phyloP scores from a whole-genome alignment of 805 yeast genomes.

The Starmerella floris region DNA sequence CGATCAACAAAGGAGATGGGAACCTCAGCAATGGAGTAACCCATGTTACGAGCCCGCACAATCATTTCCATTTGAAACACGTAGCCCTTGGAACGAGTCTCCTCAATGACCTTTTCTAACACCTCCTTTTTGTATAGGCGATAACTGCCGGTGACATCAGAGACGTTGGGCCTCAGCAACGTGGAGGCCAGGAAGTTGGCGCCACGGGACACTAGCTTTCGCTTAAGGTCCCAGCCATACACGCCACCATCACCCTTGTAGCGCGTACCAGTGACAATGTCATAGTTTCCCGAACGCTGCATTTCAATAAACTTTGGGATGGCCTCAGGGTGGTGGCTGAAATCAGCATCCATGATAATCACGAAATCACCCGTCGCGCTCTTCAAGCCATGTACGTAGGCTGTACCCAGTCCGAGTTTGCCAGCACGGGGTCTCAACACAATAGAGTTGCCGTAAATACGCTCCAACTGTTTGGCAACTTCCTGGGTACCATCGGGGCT shows the following conservation, averaged over 20 bases:
- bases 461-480: constrained; percentile 25
- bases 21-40: constrained; percentile 63
- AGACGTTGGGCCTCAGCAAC: constrained; percentile 55
- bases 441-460: constrained; percentile 48
- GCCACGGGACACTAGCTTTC: constrained; percentile 65
- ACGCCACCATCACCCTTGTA: constrained; percentile 75
- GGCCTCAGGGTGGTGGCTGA: constrained; percentile 62
- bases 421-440: constrained; percentile 61
- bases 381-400: constrained; percentile 64
- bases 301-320: constrained; percentile 60
- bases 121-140: constrained; percentile 61
- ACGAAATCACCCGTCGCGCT: constrained; percentile 61
- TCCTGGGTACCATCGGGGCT: constrained; percentile 77
- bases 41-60: constrained; percentile 65
- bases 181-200: constrained; percentile 67
- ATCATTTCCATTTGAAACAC: constrained; percentile 84
- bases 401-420: constrained; percentile 67
- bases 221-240: constrained; percentile 70
- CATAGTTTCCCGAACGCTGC: constrained; percentile 34
- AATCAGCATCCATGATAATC: constrained; percentile 74
- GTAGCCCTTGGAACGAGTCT: constrained; percentile 62
- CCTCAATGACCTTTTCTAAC: constrained; percentile 50
- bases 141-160: constrained; percentile 67
- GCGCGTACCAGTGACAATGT: constrained; percentile 43
- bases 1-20: constrained; percentile 70